Evolutionary conservation across 2,329 filamentous ascomycete species (phyloP).

Genomic region (Colletotrichum caudatum): DNA sequence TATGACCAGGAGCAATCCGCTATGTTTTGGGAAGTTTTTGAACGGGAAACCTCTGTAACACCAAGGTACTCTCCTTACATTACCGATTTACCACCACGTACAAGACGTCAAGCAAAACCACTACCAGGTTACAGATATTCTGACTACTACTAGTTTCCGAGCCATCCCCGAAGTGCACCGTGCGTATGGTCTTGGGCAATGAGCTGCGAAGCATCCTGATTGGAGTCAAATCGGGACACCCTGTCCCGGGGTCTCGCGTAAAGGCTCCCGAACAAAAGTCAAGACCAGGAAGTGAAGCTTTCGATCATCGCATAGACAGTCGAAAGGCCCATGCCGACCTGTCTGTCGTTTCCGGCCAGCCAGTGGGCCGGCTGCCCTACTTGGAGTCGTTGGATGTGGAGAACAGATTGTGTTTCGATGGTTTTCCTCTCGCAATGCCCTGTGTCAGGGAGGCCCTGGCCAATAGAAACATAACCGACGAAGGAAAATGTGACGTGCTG

Average conservation of each 20-base stretch:
- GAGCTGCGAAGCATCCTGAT: neutral
- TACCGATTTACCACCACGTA: neutral
- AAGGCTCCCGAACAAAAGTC: neutral
- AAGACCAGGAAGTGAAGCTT: slow-evolving; percentile 8
- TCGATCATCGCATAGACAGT: neutral
- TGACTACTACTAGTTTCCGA: neutral
- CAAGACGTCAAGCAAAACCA: neutral
- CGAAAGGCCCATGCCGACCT: too few relatives aligned
- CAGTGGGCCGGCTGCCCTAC: neutral
- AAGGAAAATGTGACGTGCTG: too few relatives aligned
- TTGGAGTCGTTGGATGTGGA: neutral
- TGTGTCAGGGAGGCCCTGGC: neutral
- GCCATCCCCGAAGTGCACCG: too few relatives aligned
- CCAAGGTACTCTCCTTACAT: neutral
- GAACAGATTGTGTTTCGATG: neutral
- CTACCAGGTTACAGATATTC: neutral
- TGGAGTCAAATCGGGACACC: neutral
- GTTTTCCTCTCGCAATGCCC: neutral
- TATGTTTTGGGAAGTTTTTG: neutral
- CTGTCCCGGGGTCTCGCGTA: neutral
- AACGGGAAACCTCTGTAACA: too few relatives aligned
- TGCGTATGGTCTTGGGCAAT: too few relatives aligned
- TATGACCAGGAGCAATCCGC: too few relatives aligned
- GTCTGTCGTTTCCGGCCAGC: slow-evolving; percentile 10
- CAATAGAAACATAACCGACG: neutral